A percentile compares a stretch with the other conserved stretches of the same genome.
Evolutionary conservation across 306 rosid genomes (phyloP).

Genomic region (Quercus engelmannii): DNA sequence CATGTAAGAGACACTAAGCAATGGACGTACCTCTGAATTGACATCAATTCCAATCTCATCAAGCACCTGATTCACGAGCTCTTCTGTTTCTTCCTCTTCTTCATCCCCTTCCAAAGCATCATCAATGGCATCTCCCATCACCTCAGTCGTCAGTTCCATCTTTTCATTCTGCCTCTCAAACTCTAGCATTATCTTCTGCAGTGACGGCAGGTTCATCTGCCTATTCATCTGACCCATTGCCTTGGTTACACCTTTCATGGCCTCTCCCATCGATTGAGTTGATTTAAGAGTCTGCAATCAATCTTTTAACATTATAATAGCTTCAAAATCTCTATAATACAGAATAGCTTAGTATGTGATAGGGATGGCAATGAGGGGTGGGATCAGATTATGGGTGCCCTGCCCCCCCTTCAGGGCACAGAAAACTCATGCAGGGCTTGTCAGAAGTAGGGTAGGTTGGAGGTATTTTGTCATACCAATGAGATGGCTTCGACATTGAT

Average conservation of each 20-base stretch:
- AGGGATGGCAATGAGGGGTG: no score
- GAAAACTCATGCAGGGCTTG: no score
- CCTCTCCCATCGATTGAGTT: conserved; percentile 79
- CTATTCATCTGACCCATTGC: conserved; percentile 73
- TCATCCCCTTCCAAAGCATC: conserved; percentile 73
- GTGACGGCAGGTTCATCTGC: conserved; percentile 66
- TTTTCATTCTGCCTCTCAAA: conserved; percentile 70
- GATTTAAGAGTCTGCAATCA: conserved; percentile 54
- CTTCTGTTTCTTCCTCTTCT: conserved; percentile 68
- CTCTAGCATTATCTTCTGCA: conserved; percentile 70
- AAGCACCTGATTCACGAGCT: conserved; percentile 63
- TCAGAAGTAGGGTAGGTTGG: no score
- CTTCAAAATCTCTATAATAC: not conserved
- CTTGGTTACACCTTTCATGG: conserved; percentile 74
- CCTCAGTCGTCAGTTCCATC: conserved; percentile 60
- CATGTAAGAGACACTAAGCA: not conserved
- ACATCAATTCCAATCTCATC: conserved; percentile 62
- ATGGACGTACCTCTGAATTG: conserved; percentile 60
- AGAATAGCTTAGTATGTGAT: not conserved
- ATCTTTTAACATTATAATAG: not conserved
- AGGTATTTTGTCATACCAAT: no score
- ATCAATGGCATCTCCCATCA: conserved; percentile 68
- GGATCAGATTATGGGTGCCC: no score
- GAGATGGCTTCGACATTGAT: no score
- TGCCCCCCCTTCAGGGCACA: no score